Percentiles rank a stretch among this genome's conserved stretches.
These are phyloP conservation scores for Hansfordia pulvinata DNA, from an alignment of 2,329 filamentous ascomycete genomes.

Conservation along the genomic window DNA sequence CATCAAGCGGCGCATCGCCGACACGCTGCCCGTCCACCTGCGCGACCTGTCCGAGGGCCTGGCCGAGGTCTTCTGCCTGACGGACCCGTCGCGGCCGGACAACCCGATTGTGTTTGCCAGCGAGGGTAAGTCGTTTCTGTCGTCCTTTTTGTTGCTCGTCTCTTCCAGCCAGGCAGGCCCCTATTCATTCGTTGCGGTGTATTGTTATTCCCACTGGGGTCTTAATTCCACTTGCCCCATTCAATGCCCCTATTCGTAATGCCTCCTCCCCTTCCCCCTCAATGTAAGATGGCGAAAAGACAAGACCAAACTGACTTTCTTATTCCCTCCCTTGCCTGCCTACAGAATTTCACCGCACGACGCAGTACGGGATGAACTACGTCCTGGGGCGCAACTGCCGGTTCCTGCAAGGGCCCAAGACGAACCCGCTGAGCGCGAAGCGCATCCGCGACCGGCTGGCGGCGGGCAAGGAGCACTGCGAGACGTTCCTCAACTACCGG, in stretches of 20 bases:
- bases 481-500: conserved; percentile 65
- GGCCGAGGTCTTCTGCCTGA: conserved; percentile 65
- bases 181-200: no score
- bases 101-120: conserved; percentile 70
- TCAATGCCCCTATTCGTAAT: no score
- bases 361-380: conserved; percentile 62
- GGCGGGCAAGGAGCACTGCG: conserved; percentile 55
- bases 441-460: conserved; percentile 48
- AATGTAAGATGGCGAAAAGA: no score
- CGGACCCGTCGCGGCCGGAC: conserved; percentile 58
- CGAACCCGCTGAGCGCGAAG: conserved; percentile 46
- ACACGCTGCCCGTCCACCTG: conserved; percentile 49
- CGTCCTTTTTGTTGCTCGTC: no score
- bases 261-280: no score
- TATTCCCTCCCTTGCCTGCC: neutral
- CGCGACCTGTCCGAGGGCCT: conserved; percentile 60
- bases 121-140: conserved; percentile 38
- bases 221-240: no score
- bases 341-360: conserved; percentile 58
- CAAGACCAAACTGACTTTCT: neutral
- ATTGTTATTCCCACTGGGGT: no score
- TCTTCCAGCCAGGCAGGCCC: no score
- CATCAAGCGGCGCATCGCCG: conserved; percentile 53
- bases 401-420: conserved; percentile 64
- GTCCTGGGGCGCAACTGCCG: conserved; percentile 65